Evolutionary conservation across 2,329 filamentous ascomycete genomes (phyloP), one percentile per base, ranked within the genome.

Genomic region (Fusarium secorum): DNA sequence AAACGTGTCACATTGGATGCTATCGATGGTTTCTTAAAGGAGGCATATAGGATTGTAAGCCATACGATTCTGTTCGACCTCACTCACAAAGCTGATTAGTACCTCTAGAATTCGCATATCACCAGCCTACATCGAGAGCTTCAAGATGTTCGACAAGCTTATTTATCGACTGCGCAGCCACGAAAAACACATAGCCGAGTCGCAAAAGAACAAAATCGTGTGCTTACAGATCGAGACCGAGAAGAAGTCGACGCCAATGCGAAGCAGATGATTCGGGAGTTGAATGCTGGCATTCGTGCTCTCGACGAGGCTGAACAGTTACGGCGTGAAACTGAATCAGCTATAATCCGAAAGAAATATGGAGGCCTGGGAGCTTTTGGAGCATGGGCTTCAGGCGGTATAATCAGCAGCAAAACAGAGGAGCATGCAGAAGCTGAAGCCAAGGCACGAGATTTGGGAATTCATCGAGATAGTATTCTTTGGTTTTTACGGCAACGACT

Each of bases 21-120:
- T 74, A 87, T 96, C 54, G 93, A 98, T 79, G 92, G 92, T 76
- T 99, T 98, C 79, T 85, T 98, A 36, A 94, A 95, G 78, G 95
- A 98, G 82, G 96, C 96, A 57, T 96, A 97, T 82, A 89, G 92
- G 79, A 98, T 98, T 80, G 95, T 97, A 84, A 77, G 87, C 80
- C 54, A 69, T 74, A 17, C 71, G 36, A 74, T 71, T 67, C 71
- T 55, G 51, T 42, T 41, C 45, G 30, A 24, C 33, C 24, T 30
- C 28, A 35, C 56, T 38, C 26, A 42, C 56, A 42, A 39, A 64
- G 63, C 74, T 76, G 46, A 76, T 65, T 60, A 60, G 44, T 24
- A 46, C 63, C 13, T 45, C 22, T 77, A 97, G 94, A 96, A 97
- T 79, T 88, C 90, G 11, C 94, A 97, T 79, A 97, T 98, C 67